phyloP scores from a whole-genome alignment of 1,284 basidiomycete genomes.

The Trichosporon coremiiforme region DNA sequence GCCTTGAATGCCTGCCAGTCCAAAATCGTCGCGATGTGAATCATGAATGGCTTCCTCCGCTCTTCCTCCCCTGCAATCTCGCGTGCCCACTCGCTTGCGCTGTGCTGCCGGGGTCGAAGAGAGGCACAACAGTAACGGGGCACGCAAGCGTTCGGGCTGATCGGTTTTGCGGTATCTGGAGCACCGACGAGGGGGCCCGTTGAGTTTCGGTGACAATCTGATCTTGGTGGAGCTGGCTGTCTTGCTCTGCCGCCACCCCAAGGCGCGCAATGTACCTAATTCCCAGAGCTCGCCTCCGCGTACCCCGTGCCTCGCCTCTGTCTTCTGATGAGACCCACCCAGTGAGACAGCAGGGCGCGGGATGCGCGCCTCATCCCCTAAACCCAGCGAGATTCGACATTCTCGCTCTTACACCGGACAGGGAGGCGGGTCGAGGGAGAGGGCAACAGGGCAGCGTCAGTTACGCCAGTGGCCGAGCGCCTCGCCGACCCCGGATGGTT shows the following conservation, averaged over 20 bases:
- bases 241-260: neutral
- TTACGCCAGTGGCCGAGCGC: neutral
- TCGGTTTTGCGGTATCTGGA: neutral
- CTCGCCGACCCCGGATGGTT: slow-evolving; percentile 6
- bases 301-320: slow-evolving; percentile 10
- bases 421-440: neutral
- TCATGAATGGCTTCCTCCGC: neutral
- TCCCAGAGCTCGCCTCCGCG: neutral
- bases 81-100: neutral
- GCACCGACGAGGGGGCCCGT: neutral
- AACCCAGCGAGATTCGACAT: neutral
- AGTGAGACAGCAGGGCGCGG: neutral
- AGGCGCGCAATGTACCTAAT: slow-evolving; percentile 1
- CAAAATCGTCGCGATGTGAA: neutral
- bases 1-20: neutral
- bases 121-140: neutral
- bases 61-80: neutral
- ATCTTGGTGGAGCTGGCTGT: neutral
- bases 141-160: neutral
- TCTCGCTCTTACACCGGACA: neutral
- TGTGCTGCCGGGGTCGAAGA: neutral
- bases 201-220: neutral
- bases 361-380: neutral
- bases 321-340: neutral
- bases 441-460: neutral